Evolutionary conservation across 2,329 filamentous ascomycete genomes (phyloP), one percentile per base, ranked within the genome.

Genomic region (Colletotrichum camelliae): DNA sequence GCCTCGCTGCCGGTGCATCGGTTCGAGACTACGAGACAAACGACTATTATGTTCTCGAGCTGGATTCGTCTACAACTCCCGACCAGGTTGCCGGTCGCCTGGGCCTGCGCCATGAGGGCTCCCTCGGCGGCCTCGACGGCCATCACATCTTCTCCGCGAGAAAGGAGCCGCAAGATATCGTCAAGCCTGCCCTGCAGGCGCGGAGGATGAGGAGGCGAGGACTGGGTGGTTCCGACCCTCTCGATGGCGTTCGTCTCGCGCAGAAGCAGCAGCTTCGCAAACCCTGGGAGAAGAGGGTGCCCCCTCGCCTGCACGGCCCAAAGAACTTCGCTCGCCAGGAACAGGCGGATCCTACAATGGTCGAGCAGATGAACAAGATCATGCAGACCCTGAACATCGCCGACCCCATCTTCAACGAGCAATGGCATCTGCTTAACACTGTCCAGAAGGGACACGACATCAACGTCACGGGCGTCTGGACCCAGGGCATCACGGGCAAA

Each of bases 341-440:
- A 10, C 77, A 82, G 10, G 52, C 74, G 15, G 82, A 84, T 74
- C 78, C 82, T 13, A 82, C 86, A 64, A 91, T 91, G 5, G 86
- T 93, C 29, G 84, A 89, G 76, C 87, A 89, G 77, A 93, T 94
- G 79, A 84, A 89, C 65, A 84, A 89, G 7, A 86, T 97, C 62
- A 93, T 93, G 79, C 84, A 88, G 67, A 87, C 88, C 3, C 88
- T 99, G n/a, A 88, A 89, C 16, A 98, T 99, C 78, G 84, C 88
- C 37, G 97, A 99, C 81, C 97, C 97, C 21, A 98, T 98, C 68
- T 99, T 98, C 85, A 89, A 91, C 57, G 94, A 97, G 72, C 97
- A 99, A 85, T 99, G 97, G 97, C 97, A 99, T 89, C 87, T 99
- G 62, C 93, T 94, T 87, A 99, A 99, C 83, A 89, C 94, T 0